Base-by-base conservation (phyloP, 1,284 basidiomycete species). In the Naganishia cerealis region DNA sequence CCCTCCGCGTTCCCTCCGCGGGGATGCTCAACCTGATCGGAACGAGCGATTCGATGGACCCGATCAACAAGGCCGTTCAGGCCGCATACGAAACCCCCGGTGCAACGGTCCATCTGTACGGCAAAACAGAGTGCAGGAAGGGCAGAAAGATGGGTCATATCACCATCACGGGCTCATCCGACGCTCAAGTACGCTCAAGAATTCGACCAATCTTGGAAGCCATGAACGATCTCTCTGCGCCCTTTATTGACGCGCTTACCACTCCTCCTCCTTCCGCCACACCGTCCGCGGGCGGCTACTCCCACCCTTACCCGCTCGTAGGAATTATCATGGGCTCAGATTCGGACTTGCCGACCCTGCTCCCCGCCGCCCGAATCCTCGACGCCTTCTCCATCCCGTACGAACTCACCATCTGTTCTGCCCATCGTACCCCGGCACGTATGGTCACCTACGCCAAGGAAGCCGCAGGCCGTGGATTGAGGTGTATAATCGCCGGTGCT, bases 101-200 rank as follows among this genome's bases (percentile, higher is more conserved):
- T 3, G 88, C 92, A 0, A 85, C 86, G 3, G 86, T 91, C 3
- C 95, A 99, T 76, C 84, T 98, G 3, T 99, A 99, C 78, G 96
- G 95, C 53, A 99, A 99, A 81, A 82, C 86, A 8, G 92, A 91
- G 71, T 92, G 88, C 75, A 85, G 94, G 54, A 89, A 88, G 73
- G 95, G 94, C 13, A 84, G 95, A 67, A 99, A 99, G 83, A 97
- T 99, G 93, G 95, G 95, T 0, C 96, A 99, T 79, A 88, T 98
- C 76, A 99, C 94, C 33, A 77, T 99, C 68, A 90, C 94, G 9
- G 95, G 90, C 0, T 81, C 86, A 57, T 90, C 87, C 0, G 94
- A 97, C 74, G 89, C 91, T 0, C 85, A 89, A 72, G 85, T 95
- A 1, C 85, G 86, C 57, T 75, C 78, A 1, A 85, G 88, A 38